A percentile compares a stretch with the other conserved stretches of the same genome.
phyloP scores from a whole-genome alignment of 73 alveolate genomes.

The Paramecium pentaurelia region DNA sequence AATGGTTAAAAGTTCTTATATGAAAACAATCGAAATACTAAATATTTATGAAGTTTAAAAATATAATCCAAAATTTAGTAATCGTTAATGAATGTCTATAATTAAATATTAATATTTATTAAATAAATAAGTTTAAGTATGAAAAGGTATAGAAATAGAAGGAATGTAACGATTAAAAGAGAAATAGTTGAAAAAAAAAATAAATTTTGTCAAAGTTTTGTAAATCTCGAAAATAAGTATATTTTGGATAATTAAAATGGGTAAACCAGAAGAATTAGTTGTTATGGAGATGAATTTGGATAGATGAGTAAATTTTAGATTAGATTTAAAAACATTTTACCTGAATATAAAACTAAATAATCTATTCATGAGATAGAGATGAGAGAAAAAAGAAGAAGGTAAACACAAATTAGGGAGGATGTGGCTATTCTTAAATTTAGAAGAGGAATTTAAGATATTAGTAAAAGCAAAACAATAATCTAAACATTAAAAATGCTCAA shows the following conservation, averaged over 20 bases:
- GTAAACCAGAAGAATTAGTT: neutral
- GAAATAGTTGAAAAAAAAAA: neutral
- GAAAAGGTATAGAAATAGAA: neutral
- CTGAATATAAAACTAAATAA: neutral
- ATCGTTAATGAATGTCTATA: neutral
- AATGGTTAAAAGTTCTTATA: neutral
- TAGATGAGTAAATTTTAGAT: neutral
- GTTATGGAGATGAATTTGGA: neutral
- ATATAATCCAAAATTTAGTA: neutral
- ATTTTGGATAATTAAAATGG: neutral
- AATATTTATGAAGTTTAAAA: neutral
- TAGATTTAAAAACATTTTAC: neutral
- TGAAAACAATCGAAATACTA: neutral
- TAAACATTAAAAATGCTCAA: neutral
- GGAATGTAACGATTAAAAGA: neutral
- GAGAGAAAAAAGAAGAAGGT: neutral
- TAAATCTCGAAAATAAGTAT: neutral
- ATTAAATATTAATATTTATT: neutral
- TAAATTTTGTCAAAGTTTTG: neutral
- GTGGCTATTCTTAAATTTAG: neutral
- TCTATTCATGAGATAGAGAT: neutral
- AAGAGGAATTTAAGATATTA: neutral
- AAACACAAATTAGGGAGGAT: neutral
- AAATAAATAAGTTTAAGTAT: neutral
- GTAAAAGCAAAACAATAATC: neutral